Evolutionary conservation across 1,139 yeast genomes (phyloP).

Genomic region (Blastobotrys persicus): DNA sequence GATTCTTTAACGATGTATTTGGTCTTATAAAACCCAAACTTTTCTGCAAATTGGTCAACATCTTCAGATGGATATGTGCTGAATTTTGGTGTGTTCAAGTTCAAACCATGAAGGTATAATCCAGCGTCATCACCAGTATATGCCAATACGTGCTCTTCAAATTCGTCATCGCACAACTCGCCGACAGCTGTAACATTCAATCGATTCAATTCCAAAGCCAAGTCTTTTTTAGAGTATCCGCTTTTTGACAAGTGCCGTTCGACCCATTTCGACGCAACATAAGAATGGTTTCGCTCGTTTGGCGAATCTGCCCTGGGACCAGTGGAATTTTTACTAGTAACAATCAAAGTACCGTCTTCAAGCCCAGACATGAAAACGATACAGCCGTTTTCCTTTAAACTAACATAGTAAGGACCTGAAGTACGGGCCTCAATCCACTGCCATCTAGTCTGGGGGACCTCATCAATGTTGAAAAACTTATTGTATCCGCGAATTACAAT

Average conservation of each 20-base stretch:
- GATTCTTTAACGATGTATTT: conserved; percentile 45
- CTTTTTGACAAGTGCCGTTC: conserved; percentile 47
- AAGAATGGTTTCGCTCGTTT: conserved; percentile 63
- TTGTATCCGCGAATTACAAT: conserved; percentile 88
- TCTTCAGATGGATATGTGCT: conserved; percentile 58
- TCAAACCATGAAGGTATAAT: conserved; percentile 84
- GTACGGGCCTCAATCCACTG: conserved; percentile 48
- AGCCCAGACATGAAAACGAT: conserved; percentile 80
- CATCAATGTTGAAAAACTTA: conserved; percentile 84
- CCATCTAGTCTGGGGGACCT: conserved; percentile 54
- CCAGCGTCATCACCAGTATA: conserved; percentile 71
- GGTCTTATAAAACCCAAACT: conserved; percentile 70
- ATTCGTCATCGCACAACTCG: conserved; percentile 86
- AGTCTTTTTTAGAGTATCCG: conserved; percentile 45
- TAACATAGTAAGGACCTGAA: conserved; percentile 73
- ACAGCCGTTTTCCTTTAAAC: conserved; percentile 92
- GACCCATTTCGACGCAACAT: conserved; percentile 64
- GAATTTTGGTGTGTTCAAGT: conserved; percentile 63
- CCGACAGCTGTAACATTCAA: conserved; percentile 79
- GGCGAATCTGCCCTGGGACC: conserved; percentile 52
- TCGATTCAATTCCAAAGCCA: conserved; percentile 55
- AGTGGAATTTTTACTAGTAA: conserved; percentile 84
- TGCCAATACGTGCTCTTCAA: conserved; percentile 90
- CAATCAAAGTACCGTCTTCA: conserved; percentile 68
- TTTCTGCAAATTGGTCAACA: conserved; percentile 58